Evolutionary conservation across 768 basidiomycete species (phyloP), one percentile per base, ranked within the genome.

Genomic region (Boletus tomentosulus): DNA sequence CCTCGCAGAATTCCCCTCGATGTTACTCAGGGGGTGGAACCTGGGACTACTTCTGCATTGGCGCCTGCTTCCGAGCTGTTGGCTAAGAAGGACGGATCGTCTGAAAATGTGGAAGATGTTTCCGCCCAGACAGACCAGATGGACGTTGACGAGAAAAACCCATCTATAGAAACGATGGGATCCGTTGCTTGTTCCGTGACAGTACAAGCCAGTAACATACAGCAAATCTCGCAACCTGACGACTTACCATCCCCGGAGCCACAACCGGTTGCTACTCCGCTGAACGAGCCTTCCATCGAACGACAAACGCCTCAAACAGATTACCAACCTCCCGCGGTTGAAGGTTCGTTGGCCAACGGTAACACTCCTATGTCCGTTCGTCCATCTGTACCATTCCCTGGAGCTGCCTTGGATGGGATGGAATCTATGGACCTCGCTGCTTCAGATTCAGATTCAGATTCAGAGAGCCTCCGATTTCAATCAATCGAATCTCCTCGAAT

Each of bases 1-100:
- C 65, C 66, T 30, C 66, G 61, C 10, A 57, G 61, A 7, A 34
- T 63, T 33, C 2, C 61, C 22, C 10, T 37, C 12, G 46, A 48
- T 39, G 27, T 5, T n/a, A 1, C 48, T n/a, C 53, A 38, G 42
- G 48, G 7, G 28, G 46, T 3, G 15, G 56, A 37, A 19, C 39
- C 53, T 30, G 19, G 7, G 10, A 19, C 46, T 34, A 11, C 19
- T 13, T 51, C 33, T n/a, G 13, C 1, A 22, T 41, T 38, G 6
- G 46, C 49, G 4, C 31, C 28, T 41, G 11, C 24, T 46, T 19
- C 43, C 1, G 47, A 57, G 39, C 4, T n/a, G n/a, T 13, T 39
- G 1, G 42, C 10, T 0, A 44, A 37, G 41, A 50, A 38, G 15
- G 3, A 6, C 24, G 43, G 11, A n/a, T 39, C 37, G 2, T 11